Evolutionary conservation across 2,329 filamentous ascomycete species (phyloP).

Genomic region (Pyrenophora graminea): DNA sequence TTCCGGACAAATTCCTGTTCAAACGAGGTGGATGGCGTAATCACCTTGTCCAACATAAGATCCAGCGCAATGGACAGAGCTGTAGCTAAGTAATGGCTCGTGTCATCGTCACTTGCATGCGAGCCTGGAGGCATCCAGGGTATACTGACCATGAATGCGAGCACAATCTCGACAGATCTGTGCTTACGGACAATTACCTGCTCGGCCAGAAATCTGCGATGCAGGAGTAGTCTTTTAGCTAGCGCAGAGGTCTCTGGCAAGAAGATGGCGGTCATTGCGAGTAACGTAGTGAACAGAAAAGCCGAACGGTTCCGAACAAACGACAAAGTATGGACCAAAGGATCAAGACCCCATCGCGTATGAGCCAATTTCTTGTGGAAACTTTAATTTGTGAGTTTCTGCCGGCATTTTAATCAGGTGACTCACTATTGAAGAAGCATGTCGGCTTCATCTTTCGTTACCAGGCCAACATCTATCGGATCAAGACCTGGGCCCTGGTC

Average conservation of each 20-base stretch:
- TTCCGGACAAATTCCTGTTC: conserved; percentile 52
- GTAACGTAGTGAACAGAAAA: conserved; percentile 72
- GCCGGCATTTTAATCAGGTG: neutral
- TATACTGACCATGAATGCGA: conserved; percentile 76
- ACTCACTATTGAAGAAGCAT: conserved; percentile 68
- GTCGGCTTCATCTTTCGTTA: conserved; percentile 67
- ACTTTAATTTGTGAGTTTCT: conserved; percentile 44
- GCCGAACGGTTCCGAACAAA: conserved; percentile 71
- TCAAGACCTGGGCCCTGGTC: conserved; percentile 69
- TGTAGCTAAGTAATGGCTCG: conserved; percentile 71
- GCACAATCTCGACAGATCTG: conserved; percentile 72
- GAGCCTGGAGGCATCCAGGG: conserved; percentile 72
- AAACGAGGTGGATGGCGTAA: conserved; percentile 60
- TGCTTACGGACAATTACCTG: conserved; percentile 65
- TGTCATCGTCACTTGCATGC: conserved; percentile 73
- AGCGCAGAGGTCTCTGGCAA: conserved; percentile 66
- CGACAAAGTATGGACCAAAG: conserved; percentile 64
- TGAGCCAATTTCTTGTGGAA: conserved; percentile 73
- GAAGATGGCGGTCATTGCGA: conserved; percentile 70
- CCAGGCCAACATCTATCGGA: conserved; percentile 70
- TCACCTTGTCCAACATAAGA: conserved; percentile 70
- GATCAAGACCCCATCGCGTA: conserved; percentile 75
- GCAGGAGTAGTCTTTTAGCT: conserved; percentile 67
- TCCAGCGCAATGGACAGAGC: conserved; percentile 72
- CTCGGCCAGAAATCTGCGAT: conserved; percentile 66